phyloP scores from a whole-genome alignment of 768 basidiomycete species.

The Boletus rubroflammeus region DNA sequence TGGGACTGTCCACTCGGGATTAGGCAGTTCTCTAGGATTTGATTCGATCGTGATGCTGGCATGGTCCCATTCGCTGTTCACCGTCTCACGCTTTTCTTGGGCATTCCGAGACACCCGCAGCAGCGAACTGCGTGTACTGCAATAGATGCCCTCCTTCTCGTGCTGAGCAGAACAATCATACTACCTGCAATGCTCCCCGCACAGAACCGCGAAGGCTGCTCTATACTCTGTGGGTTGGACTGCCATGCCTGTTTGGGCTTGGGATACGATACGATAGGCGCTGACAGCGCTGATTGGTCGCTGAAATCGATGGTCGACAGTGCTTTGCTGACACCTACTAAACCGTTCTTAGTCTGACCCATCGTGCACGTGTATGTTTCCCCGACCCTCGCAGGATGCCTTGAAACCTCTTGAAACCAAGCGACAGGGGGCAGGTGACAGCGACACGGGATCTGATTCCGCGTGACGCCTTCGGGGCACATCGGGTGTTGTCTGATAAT shows the following conservation, averaged over 20 bases:
- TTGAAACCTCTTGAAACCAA: background rate
- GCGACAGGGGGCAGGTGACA: background rate
- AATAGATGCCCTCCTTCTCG: background rate
- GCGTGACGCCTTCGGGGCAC: slow-evolving; percentile 1
- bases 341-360: background rate
- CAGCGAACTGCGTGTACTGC: background rate
- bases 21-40: background rate
- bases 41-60: slow-evolving; percentile 1
- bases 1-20: background rate
- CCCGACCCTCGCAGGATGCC: background rate
- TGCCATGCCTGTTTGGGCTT: background rate
- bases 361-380: background rate
- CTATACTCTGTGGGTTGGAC: background rate
- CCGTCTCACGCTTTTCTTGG: background rate
- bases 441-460: slow-evolving; percentile 1
- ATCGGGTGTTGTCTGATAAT: slow-evolving; percentile 3
- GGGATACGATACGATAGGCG: background rate
- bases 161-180: background rate
- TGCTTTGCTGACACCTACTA: background rate
- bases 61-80: background rate
- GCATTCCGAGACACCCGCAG: background rate
- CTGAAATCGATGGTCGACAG: slow-evolving; percentile 1
- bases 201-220: background rate
- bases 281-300: background rate
- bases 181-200: background rate